These are phyloP conservation scores for Pythium dissotocum DNA, from an alignment of 352 stramenopile genomes.

Conservation along the genomic window DNA sequence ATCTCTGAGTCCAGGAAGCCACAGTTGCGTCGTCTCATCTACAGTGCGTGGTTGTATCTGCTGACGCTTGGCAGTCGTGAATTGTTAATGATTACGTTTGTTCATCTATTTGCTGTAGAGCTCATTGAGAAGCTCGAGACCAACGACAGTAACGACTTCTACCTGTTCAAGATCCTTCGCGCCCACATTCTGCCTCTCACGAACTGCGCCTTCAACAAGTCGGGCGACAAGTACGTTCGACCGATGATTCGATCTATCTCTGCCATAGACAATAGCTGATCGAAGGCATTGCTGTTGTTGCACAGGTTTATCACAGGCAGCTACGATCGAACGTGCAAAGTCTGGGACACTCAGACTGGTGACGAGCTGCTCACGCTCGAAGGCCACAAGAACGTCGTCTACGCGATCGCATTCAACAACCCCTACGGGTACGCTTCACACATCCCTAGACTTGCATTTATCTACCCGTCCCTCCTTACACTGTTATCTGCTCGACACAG, in stretches of 20 bases:
- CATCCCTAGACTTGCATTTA: no score
- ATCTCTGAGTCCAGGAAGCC: constrained; percentile 93
- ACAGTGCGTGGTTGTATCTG: constrained; percentile 57
- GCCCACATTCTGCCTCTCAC: constrained; percentile 95
- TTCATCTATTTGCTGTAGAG: constrained; percentile 42
- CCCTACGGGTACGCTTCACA: constrained; percentile 81
- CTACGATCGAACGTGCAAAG: constrained; percentile 95
- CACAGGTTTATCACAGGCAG: constrained; percentile 94
- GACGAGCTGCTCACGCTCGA: constrained; percentile 94
- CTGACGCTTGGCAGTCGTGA: neutral
- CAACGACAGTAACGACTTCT: constrained; percentile 95
- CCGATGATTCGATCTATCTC: no score
- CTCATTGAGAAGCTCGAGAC: constrained; percentile 95
- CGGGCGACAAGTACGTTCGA: constrained; percentile 86
- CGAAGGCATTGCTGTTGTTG: neutral
- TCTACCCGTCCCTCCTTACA: neutral
- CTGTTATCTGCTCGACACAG: constrained; percentile 20
- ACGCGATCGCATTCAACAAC: constrained; percentile 97
- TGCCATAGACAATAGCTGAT: neutral
- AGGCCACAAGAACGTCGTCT: constrained; percentile 96
- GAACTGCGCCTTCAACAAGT: constrained; percentile 98
- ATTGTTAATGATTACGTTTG: neutral
- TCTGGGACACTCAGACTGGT: constrained; percentile 94
- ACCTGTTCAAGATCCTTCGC: constrained; percentile 95
- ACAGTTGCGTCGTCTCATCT: constrained; percentile 92